These are phyloP conservation scores for Globisporangium mamillatum DNA, from an alignment of 352 stramenopile species.

Conservation along the genomic window DNA sequence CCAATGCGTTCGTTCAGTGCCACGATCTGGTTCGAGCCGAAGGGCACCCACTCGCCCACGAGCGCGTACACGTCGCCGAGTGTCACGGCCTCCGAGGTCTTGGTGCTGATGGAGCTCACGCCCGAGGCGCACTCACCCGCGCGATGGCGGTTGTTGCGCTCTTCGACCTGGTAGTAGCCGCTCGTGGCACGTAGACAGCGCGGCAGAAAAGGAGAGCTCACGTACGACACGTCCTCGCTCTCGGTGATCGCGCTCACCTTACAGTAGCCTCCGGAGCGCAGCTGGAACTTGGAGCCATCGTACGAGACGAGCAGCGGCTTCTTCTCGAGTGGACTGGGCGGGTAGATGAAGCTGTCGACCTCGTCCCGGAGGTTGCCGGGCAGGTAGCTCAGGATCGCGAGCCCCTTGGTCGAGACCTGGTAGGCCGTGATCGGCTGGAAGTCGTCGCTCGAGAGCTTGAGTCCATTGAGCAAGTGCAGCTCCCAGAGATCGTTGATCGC, in stretches of 20 bases:
- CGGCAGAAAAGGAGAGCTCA: constrained; percentile 96
- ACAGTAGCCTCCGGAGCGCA: constrained; percentile 79
- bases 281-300: constrained; percentile 75
- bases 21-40: constrained; percentile 97
- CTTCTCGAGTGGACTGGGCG: constrained; percentile 39
- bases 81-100: constrained; percentile 92
- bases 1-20: constrained; percentile 96
- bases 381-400: constrained; percentile 84
- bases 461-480: constrained; percentile 89
- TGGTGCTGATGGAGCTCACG: constrained; percentile 84
- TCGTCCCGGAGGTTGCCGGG: constrained; percentile 63
- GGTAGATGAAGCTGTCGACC: constrained; percentile 64
- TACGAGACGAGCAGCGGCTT: constrained; percentile 53
- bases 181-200: constrained; percentile 90
- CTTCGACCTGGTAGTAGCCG: constrained; percentile 71
- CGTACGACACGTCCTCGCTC: constrained; percentile 96
- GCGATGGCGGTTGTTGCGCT: constrained; percentile 91
- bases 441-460: constrained; percentile 92
- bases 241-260: constrained; percentile 93
- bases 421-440: constrained; percentile 97
- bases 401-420: constrained; percentile 91
- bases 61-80: constrained; percentile 96
- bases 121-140: constrained; percentile 84
- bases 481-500: constrained; percentile 95
- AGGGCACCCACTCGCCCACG: constrained; percentile 97